Evolutionary conservation across 1,284 basidiomycete species (phyloP).

Genomic region (Trametes polyzona): DNA sequence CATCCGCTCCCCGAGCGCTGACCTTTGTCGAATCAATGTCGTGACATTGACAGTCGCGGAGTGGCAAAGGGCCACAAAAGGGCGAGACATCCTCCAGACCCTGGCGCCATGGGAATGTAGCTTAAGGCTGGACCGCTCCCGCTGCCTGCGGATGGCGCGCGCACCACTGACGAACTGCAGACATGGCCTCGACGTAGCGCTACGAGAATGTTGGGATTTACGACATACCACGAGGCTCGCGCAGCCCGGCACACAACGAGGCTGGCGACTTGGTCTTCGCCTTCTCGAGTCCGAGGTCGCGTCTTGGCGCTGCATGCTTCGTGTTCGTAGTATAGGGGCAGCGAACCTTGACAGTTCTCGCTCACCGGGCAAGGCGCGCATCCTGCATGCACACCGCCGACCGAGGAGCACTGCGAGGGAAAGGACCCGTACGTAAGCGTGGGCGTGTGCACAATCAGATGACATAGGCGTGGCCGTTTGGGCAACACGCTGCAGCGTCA

Average conservation of each 20-base stretch:
- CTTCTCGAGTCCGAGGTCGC: background rate
- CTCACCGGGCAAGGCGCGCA: background rate
- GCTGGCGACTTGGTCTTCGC: too few relatives aligned
- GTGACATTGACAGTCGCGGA: too few relatives aligned
- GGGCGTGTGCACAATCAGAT: constrained; percentile 9
- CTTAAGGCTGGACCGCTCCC: background rate
- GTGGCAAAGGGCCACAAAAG: too few relatives aligned
- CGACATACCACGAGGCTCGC: background rate
- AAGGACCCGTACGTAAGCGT: constrained; percentile 6
- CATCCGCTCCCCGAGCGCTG: too few relatives aligned
- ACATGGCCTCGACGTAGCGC: background rate
- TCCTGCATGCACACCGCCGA: background rate
- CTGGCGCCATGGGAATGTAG: background rate
- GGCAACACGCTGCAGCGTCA: constrained; percentile 5
- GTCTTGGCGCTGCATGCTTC: background rate
- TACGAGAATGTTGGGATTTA: background rate
- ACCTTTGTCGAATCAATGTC: too few relatives aligned
- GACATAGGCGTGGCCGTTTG: constrained; percentile 9
- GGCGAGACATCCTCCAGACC: background rate
- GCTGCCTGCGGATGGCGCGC: background rate
- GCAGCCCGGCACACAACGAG: too few relatives aligned
- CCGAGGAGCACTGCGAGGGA: too few relatives aligned
- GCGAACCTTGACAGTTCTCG: background rate
- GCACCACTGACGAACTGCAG: background rate
- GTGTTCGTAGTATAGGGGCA: background rate